Conservation (phyloP, 2,329 filamentous ascomycete species). For the Colletotrichum lini region DNA sequence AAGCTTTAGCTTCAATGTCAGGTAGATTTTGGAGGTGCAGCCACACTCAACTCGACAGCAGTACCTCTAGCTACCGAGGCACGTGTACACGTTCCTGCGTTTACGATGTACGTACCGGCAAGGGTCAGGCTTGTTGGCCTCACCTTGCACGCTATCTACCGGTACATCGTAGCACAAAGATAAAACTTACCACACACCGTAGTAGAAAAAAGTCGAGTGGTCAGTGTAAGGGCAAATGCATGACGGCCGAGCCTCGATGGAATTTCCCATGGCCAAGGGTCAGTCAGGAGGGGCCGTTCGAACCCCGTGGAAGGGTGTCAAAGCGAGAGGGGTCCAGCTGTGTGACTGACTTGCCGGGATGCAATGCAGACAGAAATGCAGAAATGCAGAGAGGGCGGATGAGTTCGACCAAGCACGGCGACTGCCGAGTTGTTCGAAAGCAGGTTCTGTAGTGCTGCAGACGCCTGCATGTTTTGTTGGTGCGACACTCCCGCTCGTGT, state of each 20-base stretch:
- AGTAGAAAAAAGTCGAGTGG: slow-evolving; percentile 17
- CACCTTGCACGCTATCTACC: no score
- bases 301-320: slow-evolving; percentile 28
- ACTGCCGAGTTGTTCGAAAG: background rate
- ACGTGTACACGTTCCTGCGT: no score
- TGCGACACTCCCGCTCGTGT: slow-evolving; percentile 37
- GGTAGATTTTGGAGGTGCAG: no score
- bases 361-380: slow-evolving; percentile 29
- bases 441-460: slow-evolving; percentile 8
- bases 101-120: no score
- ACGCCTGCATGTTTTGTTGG: slow-evolving; percentile 3
- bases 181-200: no score
- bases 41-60: no score
- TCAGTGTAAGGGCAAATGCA: slow-evolving; percentile 17
- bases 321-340: slow-evolving; percentile 22
- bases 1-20: no score
- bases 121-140: no score
- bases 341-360: slow-evolving; percentile 13
- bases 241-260: slow-evolving; percentile 25
- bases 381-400: slow-evolving; percentile 29
- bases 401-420: slow-evolving; percentile 21
- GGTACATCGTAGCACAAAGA: no score
- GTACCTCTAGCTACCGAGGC: no score
- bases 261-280: slow-evolving; percentile 24
- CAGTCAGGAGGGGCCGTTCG: slow-evolving; percentile 29